These are phyloP conservation scores for Ramalina intermedia DNA, from an alignment of 495 filamentous ascomycete genomes.

Conservation along the genomic window DNA sequence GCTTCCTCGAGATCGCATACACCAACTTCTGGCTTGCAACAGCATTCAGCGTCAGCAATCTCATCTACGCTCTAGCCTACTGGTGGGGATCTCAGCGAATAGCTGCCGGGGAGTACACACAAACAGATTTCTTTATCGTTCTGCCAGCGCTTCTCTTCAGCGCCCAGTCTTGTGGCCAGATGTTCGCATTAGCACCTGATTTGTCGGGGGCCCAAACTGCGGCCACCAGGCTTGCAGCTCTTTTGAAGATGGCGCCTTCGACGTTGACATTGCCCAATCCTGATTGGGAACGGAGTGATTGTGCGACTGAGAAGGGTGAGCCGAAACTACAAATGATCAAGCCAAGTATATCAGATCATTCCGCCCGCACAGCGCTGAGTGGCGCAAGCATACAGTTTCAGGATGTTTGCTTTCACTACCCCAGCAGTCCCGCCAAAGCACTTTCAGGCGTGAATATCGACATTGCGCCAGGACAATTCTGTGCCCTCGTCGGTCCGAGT, in stretches of 20 bases:
- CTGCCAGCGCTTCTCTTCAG: constrained; percentile 41
- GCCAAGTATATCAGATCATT: neutral
- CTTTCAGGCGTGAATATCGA: constrained; percentile 34
- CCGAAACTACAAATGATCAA: neutral
- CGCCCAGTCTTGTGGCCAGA: constrained; percentile 49
- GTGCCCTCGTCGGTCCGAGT: constrained; percentile 54
- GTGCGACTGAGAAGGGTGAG: constrained; percentile 1
- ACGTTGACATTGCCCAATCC: constrained; percentile 3
- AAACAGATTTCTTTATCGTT: constrained; percentile 52
- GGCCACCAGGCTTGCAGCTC: constrained; percentile 9
- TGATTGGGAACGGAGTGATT: constrained; percentile 16
- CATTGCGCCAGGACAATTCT: constrained; percentile 50
- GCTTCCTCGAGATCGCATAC: constrained; percentile 13
- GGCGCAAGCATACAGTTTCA: constrained; percentile 36
- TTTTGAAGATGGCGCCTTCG: neutral
- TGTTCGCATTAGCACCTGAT: constrained; percentile 50
- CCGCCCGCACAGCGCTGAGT: neutral
- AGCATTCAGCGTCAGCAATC: constrained; percentile 30
- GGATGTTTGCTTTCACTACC: constrained; percentile 45
- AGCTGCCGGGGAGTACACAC: constrained; percentile 37
- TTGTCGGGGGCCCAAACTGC: constrained; percentile 37
- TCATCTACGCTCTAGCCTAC: constrained; percentile 51
- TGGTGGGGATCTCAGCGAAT: constrained; percentile 52
- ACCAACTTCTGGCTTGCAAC: constrained; percentile 27
- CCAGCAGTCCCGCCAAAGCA: constrained; percentile 25